Evolutionary conservation across 129 eudicot genomes (phyloP), one percentile per base, ranked within the genome.

Genomic region (Centella asiatica): DNA sequence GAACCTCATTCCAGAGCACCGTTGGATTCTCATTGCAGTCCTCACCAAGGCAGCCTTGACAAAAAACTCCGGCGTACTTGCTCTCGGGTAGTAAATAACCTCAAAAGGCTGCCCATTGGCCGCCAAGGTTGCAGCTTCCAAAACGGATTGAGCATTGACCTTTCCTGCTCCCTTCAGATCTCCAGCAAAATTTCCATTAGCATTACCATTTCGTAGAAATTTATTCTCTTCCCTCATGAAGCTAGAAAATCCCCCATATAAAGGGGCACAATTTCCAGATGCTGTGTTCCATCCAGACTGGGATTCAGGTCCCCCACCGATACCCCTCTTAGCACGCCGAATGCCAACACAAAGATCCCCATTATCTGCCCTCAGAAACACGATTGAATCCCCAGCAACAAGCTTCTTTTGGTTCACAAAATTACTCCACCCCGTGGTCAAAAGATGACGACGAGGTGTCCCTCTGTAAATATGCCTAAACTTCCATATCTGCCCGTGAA

Each of bases 1-100:
- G 45, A 92, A 92, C 72, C 98, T 82, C 98, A 92, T 87, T 40
- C 95, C 96, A 1, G 94, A 60, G 44, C 82, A 80, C 98, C 98
- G 87, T 11, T 87, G 85, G 34, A 92, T 76, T 68, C 87, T 68
- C 90, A 82, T 84, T 46, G 98, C 85, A 23, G 82, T 74, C 69
- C 61, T 77, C 5, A 92, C 95, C 6, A 72, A 69, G 0, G 85
- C 39, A 13, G 87, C 87, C 69, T 81, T 87, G 6, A 92, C 96
- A 57, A 81, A 87, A 58, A 87, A 92, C 79, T 92, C 98, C 0
- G 98, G 98, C 1, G 90, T 78, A 68, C 98, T 79, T 4, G 95
- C 88, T 5, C 98, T 81, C 1, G 98, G 98, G 66, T 84, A 87
- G 37, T 79, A 87, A 33, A 92, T 81, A 27, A 92, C 84, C 88